Conservation (phyloP, 345 rosid genomes). For the Capsella bursapastoris region DNA sequence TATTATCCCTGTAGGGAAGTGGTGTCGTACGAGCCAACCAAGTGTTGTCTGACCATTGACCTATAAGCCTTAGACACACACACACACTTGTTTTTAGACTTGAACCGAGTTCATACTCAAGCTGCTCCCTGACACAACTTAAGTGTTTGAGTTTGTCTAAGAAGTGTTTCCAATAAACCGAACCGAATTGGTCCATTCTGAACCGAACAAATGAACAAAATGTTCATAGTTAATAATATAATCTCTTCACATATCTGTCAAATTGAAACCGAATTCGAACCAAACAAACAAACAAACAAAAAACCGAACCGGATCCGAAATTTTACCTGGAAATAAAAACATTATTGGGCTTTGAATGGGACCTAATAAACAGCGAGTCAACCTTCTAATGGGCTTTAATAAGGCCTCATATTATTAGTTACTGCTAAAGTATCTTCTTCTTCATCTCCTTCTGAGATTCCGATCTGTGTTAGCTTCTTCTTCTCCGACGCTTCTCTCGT, state of each 20-base stretch:
- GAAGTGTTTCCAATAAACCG: not conserved
- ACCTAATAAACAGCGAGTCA: not conserved
- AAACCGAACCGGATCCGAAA: too few species aligned
- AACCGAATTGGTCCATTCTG: not conserved
- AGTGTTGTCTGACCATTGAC: not conserved
- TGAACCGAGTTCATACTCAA: not conserved
- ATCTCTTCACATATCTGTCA: too few species aligned
- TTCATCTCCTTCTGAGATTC: constrained; percentile 27
- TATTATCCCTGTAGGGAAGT: constrained; percentile 8
- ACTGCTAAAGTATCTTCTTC: not conserved
- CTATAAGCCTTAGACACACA: constrained; percentile 23
- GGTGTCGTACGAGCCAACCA: constrained; percentile 4
- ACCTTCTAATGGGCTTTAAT: constrained; percentile 21
- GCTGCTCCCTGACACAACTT: not conserved
- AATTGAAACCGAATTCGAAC: too few species aligned
- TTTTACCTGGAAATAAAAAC: too few species aligned
- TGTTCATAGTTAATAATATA: too few species aligned
- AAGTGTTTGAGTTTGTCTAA: not conserved
- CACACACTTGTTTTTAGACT: not conserved
- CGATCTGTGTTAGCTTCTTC: constrained; percentile 18
- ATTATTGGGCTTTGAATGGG: not conserved
- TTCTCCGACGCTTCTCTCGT: constrained; percentile 5
- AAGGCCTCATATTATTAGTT: constrained; percentile 1
- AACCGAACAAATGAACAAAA: not conserved
- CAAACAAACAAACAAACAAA: too few species aligned